Conservation (phyloP, 306 rosid species). For the Elaeagnus macrophylla region DNA sequence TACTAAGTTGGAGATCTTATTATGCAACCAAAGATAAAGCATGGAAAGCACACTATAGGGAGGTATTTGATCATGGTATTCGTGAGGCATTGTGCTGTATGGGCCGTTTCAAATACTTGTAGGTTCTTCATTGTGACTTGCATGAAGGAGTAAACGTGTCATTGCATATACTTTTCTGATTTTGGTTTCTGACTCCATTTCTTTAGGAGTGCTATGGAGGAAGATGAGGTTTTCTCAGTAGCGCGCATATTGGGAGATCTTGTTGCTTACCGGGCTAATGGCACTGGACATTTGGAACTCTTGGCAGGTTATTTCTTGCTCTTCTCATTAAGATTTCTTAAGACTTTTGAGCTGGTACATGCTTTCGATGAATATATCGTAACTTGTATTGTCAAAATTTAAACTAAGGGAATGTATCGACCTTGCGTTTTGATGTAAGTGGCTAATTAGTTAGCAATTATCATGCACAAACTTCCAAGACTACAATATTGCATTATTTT, state of each 20-base stretch:
- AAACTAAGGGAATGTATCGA: background rate
- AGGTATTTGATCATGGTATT: conserved; percentile 73
- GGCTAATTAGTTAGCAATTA: too few relatives aligned
- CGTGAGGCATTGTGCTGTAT: conserved; percentile 92
- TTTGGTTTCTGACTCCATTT: conserved; percentile 8
- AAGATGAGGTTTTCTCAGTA: conserved; percentile 81
- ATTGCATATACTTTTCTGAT: conserved; percentile 14
- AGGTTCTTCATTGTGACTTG: conserved; percentile 19
- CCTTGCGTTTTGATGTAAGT: too few relatives aligned
- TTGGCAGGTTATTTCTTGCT: conserved; percentile 63
- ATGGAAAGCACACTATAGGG: conserved; percentile 81
- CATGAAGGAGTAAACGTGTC: background rate
- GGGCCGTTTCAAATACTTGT: conserved; percentile 78
- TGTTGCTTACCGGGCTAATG: conserved; percentile 88
- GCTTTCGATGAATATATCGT: too few relatives aligned
- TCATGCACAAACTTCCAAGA: too few relatives aligned
- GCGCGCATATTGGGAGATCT: conserved; percentile 79
- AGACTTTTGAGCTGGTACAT: background rate
- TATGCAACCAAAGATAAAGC: conserved; percentile 64
- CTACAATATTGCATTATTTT: too few relatives aligned
- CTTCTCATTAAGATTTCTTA: conserved; percentile 3
- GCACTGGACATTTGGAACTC: conserved; percentile 83
- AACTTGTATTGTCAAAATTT: too few relatives aligned
- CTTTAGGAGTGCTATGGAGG: conserved; percentile 47
- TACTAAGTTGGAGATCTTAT: conserved; percentile 77